Evolutionary conservation across 345 rosid species (phyloP), one percentile per base, ranked within the genome.

Genomic region (Eucalyptus pauciflora): DNA sequence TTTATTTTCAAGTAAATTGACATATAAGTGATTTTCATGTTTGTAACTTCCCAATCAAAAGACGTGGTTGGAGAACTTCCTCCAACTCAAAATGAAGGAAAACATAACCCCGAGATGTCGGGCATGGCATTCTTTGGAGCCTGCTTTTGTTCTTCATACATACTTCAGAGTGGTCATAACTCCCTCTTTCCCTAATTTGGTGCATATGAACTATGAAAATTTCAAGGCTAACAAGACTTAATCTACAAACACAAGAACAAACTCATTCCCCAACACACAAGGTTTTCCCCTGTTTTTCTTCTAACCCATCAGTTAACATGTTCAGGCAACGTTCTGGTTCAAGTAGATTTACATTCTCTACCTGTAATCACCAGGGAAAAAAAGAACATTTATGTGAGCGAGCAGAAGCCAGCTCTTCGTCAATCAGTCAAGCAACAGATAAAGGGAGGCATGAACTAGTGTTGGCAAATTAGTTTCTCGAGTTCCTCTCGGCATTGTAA

Each of bases 1-100:
- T 71, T 9, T 33, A 33, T 71, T 71, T 71, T 37, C 45, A 33
- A 69, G 80, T 69, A 17, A 33, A 33, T 69, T 33, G 80, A 33
- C 24, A 5, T 9, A 3, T 2, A 2, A 69, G 80, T 69, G 45
- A 69, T 69, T 17, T 33, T 0, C 25, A 69, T 33, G 0, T 69
- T 5, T 18, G 4, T 20, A 5, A 41, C 0, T 20, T 27, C 0
- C 15, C 15, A 76, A 76, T 41, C 13, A 11, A 41, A 41, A 76
- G 83, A 0, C 8, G 5, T 10, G 48, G 48, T 20, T 22, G 5
- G 24, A 37, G 27, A 0, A 76, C 83, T 76, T 76, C 48, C 83
- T 20, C 27, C 1, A 3, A 41, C 46, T 20, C 0, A 15, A 76
- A 76, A 76, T 45, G 14, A 3, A 76, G 85, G 48, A 76, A 20